Evolutionary conservation across 768 basidiomycete species (phyloP).

Genomic region (Neoboletus brunneissimus): DNA sequence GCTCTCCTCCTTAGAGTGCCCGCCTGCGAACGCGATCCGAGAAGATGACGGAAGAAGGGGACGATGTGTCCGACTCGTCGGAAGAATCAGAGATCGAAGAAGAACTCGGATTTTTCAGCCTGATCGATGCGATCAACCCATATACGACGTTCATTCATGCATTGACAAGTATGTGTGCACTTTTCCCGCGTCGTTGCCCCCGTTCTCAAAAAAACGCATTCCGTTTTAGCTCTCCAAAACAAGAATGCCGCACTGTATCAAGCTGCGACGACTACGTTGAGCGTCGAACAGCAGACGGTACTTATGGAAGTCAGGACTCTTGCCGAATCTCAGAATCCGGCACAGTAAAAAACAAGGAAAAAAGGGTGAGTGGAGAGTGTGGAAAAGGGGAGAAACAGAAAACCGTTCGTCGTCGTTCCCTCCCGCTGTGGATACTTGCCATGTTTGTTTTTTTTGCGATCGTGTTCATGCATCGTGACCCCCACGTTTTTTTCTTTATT

Average conservation of each 20-base stretch:
- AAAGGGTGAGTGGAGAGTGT: too few relatives aligned
- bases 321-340: conserved; percentile 44
- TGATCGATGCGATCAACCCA: conserved; percentile 75
- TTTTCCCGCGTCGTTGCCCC: not conserved
- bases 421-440: too few relatives aligned
- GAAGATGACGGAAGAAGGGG: conserved; percentile 29
- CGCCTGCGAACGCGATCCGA: conserved; percentile 67
- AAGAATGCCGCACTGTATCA: conserved; percentile 67
- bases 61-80: conserved; percentile 38
- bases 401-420: too few relatives aligned
- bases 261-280: conserved; percentile 66
- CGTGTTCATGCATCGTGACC: too few relatives aligned
- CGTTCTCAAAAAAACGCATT: not conserved
- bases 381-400: too few relatives aligned
- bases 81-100: conserved; percentile 69
- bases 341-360: not conserved
- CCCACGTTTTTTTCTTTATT: not conserved
- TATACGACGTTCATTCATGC: conserved; percentile 78
- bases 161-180: conserved; percentile 52
- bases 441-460: too few relatives aligned
- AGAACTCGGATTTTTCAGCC: conserved; percentile 83
- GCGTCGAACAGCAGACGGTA: conserved; percentile 71
- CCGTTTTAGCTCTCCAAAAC: conserved; percentile 55
- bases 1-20: conserved; percentile 54
- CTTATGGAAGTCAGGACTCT: conserved; percentile 84